A percentile compares a stretch with the other conserved stretches of the same genome.
Conservation (phyloP, 192 early-diverging fungal genomes). For the Podila minutissima region DNA sequence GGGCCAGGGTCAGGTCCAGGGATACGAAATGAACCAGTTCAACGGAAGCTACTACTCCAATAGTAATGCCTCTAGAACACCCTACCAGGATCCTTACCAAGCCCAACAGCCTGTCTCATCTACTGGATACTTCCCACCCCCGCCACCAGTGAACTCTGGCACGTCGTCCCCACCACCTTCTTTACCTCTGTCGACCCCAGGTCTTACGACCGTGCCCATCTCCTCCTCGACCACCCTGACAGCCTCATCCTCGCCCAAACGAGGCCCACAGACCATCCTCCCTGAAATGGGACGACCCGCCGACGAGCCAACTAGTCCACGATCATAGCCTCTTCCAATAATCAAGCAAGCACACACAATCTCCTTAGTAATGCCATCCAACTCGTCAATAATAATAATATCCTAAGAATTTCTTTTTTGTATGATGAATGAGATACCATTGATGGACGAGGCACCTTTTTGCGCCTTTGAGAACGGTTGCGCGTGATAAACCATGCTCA, state of each 20-base stretch:
- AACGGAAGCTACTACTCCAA: background rate
- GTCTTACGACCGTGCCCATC: background rate
- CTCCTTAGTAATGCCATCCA: no score
- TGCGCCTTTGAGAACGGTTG: no score
- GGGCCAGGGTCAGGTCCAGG: background rate
- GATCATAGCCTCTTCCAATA: background rate
- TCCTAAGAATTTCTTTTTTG: no score
- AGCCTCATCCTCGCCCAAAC: background rate
- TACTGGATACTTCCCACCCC: background rate
- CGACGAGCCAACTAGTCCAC: background rate
- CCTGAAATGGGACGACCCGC: background rate
- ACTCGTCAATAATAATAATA: no score
- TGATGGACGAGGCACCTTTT: no score
- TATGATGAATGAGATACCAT: no score
- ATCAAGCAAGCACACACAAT: no score
- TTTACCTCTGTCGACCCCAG: background rate
- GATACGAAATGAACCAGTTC: background rate
- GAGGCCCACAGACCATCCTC: conserved; percentile 1
- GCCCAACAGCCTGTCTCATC: background rate
- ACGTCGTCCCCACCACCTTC: background rate
- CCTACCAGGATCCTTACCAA: background rate
- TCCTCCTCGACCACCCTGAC: background rate
- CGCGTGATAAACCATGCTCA: no score
- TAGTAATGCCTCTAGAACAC: background rate
- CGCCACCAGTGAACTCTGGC: background rate